Evolutionary conservation across 495 filamentous ascomycete species (phyloP).

Genomic region (Chaetomidium leptoderma): DNA sequence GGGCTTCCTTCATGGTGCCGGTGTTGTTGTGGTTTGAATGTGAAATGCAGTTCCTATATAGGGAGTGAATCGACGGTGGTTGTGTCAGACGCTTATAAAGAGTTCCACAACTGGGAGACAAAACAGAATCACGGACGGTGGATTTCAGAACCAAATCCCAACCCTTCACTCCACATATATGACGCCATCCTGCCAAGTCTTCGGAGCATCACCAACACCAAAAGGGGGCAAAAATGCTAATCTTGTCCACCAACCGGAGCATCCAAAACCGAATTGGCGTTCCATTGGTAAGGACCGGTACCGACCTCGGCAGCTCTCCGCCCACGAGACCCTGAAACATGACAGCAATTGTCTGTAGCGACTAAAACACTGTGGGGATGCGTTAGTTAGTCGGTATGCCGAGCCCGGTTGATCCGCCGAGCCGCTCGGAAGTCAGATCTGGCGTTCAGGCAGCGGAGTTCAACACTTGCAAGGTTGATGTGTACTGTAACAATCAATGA

Average conservation of each 20-base stretch:
- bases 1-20: conserved; percentile 3
- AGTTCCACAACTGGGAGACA: too few relatives aligned
- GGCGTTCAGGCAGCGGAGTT: background rate
- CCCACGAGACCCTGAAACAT: too few relatives aligned
- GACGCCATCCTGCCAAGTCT: conserved; percentile 6
- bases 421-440: conserved; percentile 1
- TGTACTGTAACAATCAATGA: too few relatives aligned
- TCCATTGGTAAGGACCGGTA: background rate
- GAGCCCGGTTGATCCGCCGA: background rate
- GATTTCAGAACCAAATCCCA: background rate
- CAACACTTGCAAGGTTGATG: too few relatives aligned
- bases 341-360: background rate
- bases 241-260: background rate
- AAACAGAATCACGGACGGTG: background rate
- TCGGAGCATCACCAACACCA: background rate
- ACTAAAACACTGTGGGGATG: too few relatives aligned
- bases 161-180: background rate
- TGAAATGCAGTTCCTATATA: too few relatives aligned
- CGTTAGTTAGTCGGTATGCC: background rate
- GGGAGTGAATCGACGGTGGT: too few relatives aligned
- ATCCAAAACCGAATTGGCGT: background rate
- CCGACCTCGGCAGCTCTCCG: too few relatives aligned
- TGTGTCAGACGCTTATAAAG: too few relatives aligned
- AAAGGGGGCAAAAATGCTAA: too few relatives aligned
- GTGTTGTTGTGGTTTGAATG: background rate